Evolutionary conservation across 2,329 filamentous ascomycete species (phyloP).

Genomic region (Diaporthe helianthi): DNA sequence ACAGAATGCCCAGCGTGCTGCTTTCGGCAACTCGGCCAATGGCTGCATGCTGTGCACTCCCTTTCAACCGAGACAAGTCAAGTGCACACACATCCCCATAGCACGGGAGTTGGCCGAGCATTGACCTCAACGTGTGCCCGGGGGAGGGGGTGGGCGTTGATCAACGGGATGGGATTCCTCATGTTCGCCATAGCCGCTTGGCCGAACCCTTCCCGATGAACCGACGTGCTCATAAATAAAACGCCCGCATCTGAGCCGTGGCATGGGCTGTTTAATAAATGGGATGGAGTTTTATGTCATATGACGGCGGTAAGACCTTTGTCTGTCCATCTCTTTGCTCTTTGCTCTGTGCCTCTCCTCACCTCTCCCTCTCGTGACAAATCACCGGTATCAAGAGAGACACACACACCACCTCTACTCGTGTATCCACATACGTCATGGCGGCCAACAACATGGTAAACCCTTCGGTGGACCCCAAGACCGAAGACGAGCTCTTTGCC

Average conservation of each 20-base stretch:
- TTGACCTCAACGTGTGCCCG: not conserved
- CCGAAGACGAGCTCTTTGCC: slow-evolving; percentile 73
- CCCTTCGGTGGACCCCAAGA: slow-evolving; percentile 60
- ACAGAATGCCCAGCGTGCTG: slow-evolving; percentile 30
- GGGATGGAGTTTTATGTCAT: slow-evolving; percentile 23
- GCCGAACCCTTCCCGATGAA: slow-evolving; percentile 44
- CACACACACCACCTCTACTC: not conserved
- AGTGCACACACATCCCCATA: not conserved
- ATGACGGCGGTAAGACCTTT: slow-evolving; percentile 18
- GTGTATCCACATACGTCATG: slow-evolving; percentile 51
- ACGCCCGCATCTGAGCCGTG: slow-evolving; percentile 2
- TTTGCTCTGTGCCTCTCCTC: not conserved
- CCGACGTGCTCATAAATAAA: slow-evolving; percentile 11
- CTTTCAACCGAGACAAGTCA: slow-evolving; percentile 47
- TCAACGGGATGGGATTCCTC: slow-evolving; percentile 36
- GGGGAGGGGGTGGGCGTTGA: not conserved
- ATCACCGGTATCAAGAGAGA: not conserved
- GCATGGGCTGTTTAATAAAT: not conserved
- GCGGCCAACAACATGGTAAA: slow-evolving; percentile 69
- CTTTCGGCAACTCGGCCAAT: slow-evolving; percentile 57
- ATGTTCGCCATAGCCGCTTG: slow-evolving; percentile 43
- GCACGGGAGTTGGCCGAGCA: slow-evolving; percentile 30
- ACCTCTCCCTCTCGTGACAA: not conserved
- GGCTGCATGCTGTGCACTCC: slow-evolving; percentile 44
- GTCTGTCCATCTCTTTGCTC: not conserved